Conservation (phyloP, 306 rosid genomes). For the Boehmeria nivea region DNA sequence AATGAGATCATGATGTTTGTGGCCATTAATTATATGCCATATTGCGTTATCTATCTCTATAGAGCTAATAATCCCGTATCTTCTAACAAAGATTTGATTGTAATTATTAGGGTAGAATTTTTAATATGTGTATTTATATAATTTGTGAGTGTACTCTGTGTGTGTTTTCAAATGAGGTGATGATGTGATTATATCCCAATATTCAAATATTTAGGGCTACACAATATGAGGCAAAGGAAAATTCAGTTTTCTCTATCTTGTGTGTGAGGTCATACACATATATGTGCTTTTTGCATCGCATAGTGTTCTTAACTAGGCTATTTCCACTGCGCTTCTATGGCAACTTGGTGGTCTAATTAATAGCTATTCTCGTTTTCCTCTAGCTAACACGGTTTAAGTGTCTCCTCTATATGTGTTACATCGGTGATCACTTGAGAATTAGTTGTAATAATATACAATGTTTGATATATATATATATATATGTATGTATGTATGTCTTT, state of each 20-base stretch:
- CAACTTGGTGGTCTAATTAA: too few species aligned
- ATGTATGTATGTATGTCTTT: too few species aligned
- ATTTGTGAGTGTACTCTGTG: background rate
- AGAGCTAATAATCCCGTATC: background rate
- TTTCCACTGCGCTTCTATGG: too few species aligned
- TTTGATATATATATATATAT: too few species aligned
- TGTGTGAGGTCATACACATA: too few species aligned
- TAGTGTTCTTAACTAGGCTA: too few species aligned
- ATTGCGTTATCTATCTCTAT: background rate
- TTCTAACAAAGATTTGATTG: conserved; percentile 30
- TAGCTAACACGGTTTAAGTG: too few species aligned
- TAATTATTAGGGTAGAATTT: conserved; percentile 7
- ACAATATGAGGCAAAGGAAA: background rate
- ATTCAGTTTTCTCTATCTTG: background rate
- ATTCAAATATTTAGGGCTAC: background rate
- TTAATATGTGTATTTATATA: background rate
- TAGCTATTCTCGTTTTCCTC: too few species aligned
- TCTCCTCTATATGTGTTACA: too few species aligned
- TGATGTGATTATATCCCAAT: background rate
- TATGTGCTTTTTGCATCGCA: too few species aligned
- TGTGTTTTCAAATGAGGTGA: background rate
- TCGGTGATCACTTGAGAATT: too few species aligned
- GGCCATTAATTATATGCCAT: background rate
- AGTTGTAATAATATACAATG: too few species aligned
- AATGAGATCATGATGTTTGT: background rate